These are phyloP conservation scores for Lactarius quietus DNA, from an alignment of 768 basidiomycete genomes.

Conservation along the genomic window DNA sequence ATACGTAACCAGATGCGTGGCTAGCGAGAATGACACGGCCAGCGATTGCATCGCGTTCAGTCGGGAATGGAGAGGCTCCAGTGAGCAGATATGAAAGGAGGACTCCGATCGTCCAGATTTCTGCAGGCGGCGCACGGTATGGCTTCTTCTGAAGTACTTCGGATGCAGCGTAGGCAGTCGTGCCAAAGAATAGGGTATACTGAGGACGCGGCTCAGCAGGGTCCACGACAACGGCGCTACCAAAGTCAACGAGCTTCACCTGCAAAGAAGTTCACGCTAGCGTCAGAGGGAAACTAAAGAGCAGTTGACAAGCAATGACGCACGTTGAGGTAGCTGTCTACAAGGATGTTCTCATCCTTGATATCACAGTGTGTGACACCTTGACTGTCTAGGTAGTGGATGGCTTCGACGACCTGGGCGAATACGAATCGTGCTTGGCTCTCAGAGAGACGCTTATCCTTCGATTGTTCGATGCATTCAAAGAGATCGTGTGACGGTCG, in stretches of 20 bases:
- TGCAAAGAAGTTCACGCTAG: conserved; percentile 32
- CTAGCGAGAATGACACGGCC: conserved; percentile 53
- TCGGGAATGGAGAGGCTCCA: conserved; percentile 90
- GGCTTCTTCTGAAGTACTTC: conserved; percentile 86
- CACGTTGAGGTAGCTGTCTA: conserved; percentile 70
- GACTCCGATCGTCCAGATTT: conserved; percentile 95
- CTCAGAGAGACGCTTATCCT: conserved; percentile 76
- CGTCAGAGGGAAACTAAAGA: conserved; percentile 22
- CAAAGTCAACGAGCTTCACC: conserved; percentile 97
- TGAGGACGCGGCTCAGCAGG: conserved; percentile 57
- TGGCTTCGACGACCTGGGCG: conserved; percentile 81
- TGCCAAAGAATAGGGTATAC: conserved; percentile 84
- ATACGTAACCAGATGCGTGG: conserved; percentile 23
- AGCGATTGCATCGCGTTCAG: conserved; percentile 71
- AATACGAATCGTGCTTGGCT: conserved; percentile 79
- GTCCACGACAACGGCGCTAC: conserved; percentile 78
- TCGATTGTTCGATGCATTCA: conserved; percentile 89
- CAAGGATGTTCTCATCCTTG: conserved; percentile 93
- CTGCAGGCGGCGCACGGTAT: conserved; percentile 91
- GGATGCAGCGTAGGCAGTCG: conserved; percentile 92
- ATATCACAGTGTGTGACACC: conserved; percentile 95
- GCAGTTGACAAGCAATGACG: conserved; percentile 17
- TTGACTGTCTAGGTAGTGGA: conserved; percentile 71
- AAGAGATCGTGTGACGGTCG: conserved; percentile 90
- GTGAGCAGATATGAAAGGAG: conserved; percentile 93